Percentiles rank a stretch among this genome's conserved stretches.
These are phyloP conservation scores for Candida lessepsii DNA, from an alignment of 805 yeast species.

Conservation along the genomic window DNA sequence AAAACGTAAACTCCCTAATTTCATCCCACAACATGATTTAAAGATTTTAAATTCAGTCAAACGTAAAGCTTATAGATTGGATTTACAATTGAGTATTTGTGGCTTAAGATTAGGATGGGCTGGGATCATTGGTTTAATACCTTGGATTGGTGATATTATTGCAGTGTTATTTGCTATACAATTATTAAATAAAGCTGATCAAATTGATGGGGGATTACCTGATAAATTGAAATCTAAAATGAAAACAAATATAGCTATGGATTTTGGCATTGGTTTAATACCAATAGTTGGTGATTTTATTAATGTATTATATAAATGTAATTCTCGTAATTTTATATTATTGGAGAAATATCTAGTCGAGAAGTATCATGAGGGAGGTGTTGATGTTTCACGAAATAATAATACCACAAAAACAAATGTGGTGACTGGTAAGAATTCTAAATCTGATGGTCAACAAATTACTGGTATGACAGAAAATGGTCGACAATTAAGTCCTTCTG, in stretches of 20 bases:
- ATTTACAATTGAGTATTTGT: slow-evolving; percentile 38
- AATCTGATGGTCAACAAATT: background rate
- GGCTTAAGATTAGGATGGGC: slow-evolving; percentile 45
- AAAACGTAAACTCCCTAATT: slow-evolving; percentile 36
- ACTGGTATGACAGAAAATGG: background rate
- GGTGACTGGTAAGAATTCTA: no score
- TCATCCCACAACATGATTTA: slow-evolving; percentile 32
- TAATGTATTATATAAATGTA: slow-evolving; percentile 71
- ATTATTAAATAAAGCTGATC: slow-evolving; percentile 29
- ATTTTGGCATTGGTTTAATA: slow-evolving; percentile 45
- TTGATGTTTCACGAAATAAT: background rate
- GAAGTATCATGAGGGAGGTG: slow-evolving; percentile 19
- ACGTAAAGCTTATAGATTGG: slow-evolving; percentile 37
- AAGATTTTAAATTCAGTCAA: slow-evolving; percentile 36
- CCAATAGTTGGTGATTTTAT: slow-evolving; percentile 77
- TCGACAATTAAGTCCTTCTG: slow-evolving; percentile 1
- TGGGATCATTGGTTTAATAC: slow-evolving; percentile 40
- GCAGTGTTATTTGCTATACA: slow-evolving; percentile 29
- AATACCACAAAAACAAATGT: no score
- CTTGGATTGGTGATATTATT: slow-evolving; percentile 41
- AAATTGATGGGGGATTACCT: slow-evolving; percentile 41
- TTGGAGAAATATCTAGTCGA: slow-evolving; percentile 37
- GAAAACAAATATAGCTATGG: slow-evolving; percentile 40
- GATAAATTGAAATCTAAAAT: slow-evolving; percentile 26
- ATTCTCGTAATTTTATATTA: slow-evolving; percentile 68